Base-by-base conservation (phyloP, 305 asterid genomes). In the Fraxinus ornus region DNA sequence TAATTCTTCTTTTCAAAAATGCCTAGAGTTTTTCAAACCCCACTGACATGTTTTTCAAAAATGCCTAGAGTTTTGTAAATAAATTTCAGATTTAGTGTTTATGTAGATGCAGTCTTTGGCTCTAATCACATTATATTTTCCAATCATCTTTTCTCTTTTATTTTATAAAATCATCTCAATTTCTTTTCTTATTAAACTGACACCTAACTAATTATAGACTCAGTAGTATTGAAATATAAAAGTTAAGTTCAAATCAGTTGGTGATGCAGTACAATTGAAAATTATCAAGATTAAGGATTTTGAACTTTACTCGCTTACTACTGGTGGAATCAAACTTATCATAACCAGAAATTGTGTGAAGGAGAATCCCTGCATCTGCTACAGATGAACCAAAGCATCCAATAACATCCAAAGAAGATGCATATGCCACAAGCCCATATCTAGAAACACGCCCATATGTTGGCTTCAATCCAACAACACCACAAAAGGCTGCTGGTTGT, bases 381-480 rank as follows among this genome's bases (percentile, higher is more conserved):
- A 96, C 99, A 33, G 98, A 92, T 21, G 98, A 91, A 75, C 98
- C 98, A 87, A 96, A 90, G 93, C 98, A 96, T 84, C 99, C 98
- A 47, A 96, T 93, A 78, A 94, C 98, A 91, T 94, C 98, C 79
- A 96, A 87, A 82, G 98, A 96, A 35, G 99, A 96, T 1, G 99
- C 99, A 89, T 96, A 96, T 52, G 99, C 98, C 79, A 96, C 92
- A 39, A 96, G 97, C 19, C 98, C 99, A 79, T 91, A 96, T 91
- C 99, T 94, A 36, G 99, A 96, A 80, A 94, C 97, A 81, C 97
- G 98, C 4, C 99, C 99, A 88, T 96, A 96, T 21, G 98, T 96
- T 84, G 98, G 99, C 86, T 96, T 96, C 68, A 96, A 83, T 41
- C 98, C 99, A 77, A 96, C 98, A 78, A 94, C 95, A 4, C 99